phyloP scores from a whole-genome alignment of 1,139 yeast species.

The Saccharomyces pastorianus region DNA sequence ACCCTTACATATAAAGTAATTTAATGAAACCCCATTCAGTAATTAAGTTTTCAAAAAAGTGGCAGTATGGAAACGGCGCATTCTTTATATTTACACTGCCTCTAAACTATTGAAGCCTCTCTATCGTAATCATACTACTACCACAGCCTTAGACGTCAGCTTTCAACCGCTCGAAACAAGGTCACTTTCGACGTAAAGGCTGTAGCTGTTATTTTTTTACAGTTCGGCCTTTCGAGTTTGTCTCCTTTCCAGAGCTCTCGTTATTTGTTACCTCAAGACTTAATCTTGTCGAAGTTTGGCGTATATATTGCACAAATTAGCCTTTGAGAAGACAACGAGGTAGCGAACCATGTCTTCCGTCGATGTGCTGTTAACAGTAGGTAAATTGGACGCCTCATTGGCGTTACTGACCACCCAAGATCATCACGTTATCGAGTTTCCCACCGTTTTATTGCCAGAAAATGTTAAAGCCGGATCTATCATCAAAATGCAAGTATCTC shows the following conservation, averaged over 20 bases:
- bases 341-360: constrained; percentile 17
- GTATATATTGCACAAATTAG: neutral
- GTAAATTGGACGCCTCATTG: constrained; percentile 89
- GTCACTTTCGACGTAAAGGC: neutral
- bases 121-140: too few species aligned
- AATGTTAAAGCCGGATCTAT: constrained; percentile 93
- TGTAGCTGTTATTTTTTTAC: neutral
- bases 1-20: neutral
- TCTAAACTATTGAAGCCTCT: too few species aligned
- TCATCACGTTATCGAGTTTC: constrained; percentile 92
- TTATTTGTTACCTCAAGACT: neutral
- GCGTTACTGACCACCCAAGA: constrained; percentile 85
- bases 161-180: too few species aligned
- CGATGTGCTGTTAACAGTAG: constrained; percentile 80
- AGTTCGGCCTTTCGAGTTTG: neutral
- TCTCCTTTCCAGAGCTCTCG: neutral
- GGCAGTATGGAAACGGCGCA: too few species aligned
- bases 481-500: constrained; percentile 75
- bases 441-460: constrained; percentile 83
- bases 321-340: neutral
- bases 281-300: neutral
- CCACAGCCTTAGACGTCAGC: too few species aligned
- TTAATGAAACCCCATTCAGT: neutral
- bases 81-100: too few species aligned
- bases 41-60: neutral